Percentiles rank a stretch among this genome's conserved stretches.
phyloP scores from a whole-genome alignment of 768 basidiomycete species.

The Tylopilus plumbeoviolaceoides region DNA sequence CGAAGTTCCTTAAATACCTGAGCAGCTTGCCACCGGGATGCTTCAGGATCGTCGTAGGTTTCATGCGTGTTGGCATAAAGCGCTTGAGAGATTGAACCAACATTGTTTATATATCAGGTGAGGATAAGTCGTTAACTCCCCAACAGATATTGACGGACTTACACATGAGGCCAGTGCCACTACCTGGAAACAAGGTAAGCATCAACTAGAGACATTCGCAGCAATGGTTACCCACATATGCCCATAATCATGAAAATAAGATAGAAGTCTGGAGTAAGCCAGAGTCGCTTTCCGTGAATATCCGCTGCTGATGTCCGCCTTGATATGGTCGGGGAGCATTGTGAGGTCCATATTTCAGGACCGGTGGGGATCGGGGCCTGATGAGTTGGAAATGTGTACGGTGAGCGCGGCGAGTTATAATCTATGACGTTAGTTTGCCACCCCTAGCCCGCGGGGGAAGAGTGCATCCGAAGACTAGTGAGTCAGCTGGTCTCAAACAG shows the following conservation, averaged over 20 bases:
- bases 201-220: neutral
- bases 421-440: too few relatives aligned
- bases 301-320: too few relatives aligned
- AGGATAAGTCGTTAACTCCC: neutral
- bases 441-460: too few relatives aligned
- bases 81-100: slow-evolving; percentile 72
- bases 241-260: slow-evolving; percentile 52
- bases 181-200: slow-evolving; percentile 39
- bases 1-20: slow-evolving; percentile 85
- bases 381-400: too few relatives aligned
- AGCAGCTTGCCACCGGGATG: slow-evolving; percentile 72
- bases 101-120: slow-evolving; percentile 66
- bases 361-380: too few relatives aligned
- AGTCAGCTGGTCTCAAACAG: too few relatives aligned
- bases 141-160: slow-evolving; percentile 17
- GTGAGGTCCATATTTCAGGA: too few relatives aligned
- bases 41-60: slow-evolving; percentile 61
- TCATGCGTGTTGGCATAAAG: slow-evolving; percentile 58
- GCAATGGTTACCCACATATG: slow-evolving; percentile 42
- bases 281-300: slow-evolving; percentile 50
- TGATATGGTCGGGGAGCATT: too few relatives aligned
- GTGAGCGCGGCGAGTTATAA: too few relatives aligned
- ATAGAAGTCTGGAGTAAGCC: slow-evolving; percentile 58
- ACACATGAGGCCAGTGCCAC: slow-evolving; percentile 79
- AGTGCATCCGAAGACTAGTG: too few relatives aligned